phyloP scores from a whole-genome alignment of 352 stramenopile genomes.

The Aphanomyces cochlioides region DNA sequence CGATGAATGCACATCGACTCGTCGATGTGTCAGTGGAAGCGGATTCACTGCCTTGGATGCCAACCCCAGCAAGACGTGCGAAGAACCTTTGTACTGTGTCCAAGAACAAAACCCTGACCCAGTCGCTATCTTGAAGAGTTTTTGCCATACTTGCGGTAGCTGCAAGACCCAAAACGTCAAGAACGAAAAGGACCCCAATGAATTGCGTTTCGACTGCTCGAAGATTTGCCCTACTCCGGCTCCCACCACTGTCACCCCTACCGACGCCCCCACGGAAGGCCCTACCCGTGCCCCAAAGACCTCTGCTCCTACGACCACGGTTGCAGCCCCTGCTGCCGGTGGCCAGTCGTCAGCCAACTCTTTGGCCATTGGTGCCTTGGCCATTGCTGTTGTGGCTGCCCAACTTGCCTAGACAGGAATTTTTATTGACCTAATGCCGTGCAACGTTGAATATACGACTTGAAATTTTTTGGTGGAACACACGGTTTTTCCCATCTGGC shows the following conservation, averaged over 20 bases:
- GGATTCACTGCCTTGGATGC: slow-evolving; percentile 45
- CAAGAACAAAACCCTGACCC: slow-evolving; percentile 72
- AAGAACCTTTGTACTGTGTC: slow-evolving; percentile 68
- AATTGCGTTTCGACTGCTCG: slow-evolving; percentile 72
- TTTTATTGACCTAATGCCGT: no score
- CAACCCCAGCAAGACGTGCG: slow-evolving; percentile 42
- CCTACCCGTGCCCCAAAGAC: neutral
- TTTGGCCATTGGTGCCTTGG: neutral
- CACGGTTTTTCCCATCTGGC: no score
- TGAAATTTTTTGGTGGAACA: no score
- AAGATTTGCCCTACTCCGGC: slow-evolving; percentile 49
- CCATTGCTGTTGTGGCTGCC: neutral
- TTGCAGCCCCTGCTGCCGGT: neutral
- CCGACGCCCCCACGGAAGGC: neutral
- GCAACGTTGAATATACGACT: neutral
- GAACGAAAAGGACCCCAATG: slow-evolving; percentile 44
- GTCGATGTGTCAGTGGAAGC: slow-evolving; percentile 56
- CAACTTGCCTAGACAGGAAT: neutral
- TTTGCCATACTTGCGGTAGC: slow-evolving; percentile 79
- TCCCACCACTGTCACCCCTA: neutral
- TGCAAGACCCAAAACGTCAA: slow-evolving; percentile 72
- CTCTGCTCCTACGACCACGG: neutral
- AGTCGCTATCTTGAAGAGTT: slow-evolving; percentile 48
- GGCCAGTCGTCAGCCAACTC: neutral
- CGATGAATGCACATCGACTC: slow-evolving; percentile 52